Percentiles rank a stretch among this genome's conserved stretches.
Evolutionary conservation across 768 basidiomycete species (phyloP).

Genomic region (Mycena metata): DNA sequence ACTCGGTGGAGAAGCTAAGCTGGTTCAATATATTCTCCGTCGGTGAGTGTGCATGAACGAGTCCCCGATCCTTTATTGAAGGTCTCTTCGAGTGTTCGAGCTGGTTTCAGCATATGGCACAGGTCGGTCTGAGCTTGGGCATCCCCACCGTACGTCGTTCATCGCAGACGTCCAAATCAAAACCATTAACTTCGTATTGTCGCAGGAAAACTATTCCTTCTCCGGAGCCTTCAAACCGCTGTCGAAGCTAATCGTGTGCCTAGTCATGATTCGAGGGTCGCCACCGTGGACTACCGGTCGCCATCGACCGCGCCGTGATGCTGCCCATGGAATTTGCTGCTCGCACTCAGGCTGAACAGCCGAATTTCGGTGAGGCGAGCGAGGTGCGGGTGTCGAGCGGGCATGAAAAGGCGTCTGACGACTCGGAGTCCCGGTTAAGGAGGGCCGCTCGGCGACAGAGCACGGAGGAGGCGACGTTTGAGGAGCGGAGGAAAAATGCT

Average conservation of each 20-base stretch:
- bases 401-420: conserved; percentile 27
- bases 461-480: conserved; percentile 19
- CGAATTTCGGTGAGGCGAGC: conserved; percentile 22
- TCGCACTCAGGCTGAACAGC: conserved; percentile 3
- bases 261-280: conserved; percentile 96
- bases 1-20: conserved; percentile 60
- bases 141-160: conserved; percentile 73
- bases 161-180: neutral
- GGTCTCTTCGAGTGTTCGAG: conserved; percentile 76
- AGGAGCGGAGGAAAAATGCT: conserved; percentile 21
- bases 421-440: conserved; percentile 28
- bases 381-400: conserved; percentile 7
- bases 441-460: conserved; percentile 26
- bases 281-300: conserved; percentile 89
- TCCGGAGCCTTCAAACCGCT: conserved; percentile 82
- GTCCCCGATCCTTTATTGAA: neutral
- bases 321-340: conserved; percentile 73
- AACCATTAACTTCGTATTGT: conserved; percentile 20
- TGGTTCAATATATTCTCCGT: conserved; percentile 93
- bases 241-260: conserved; percentile 88
- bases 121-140: conserved; percentile 91
- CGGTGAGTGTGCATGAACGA: conserved; percentile 55
- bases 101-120: conserved; percentile 90
- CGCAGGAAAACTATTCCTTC: conserved; percentile 84
- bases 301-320: conserved; percentile 90